Base-by-base conservation (phyloP, 2,329 filamentous ascomycete species). In the Colletotrichum costaricense region DNA sequence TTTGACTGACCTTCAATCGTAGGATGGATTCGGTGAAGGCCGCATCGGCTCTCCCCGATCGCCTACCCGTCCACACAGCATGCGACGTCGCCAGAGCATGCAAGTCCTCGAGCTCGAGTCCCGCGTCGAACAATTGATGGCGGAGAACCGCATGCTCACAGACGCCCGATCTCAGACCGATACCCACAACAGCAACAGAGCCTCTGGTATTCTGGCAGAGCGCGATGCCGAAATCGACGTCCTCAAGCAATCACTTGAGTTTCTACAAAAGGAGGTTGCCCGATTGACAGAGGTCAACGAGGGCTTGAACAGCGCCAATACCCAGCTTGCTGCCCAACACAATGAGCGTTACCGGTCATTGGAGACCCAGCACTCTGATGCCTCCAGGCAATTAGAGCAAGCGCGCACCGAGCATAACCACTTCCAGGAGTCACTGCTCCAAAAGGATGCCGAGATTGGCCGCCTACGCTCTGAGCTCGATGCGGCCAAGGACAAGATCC, bases 11-110 rank as follows among this genome's bases (percentile, higher is more conserved):
- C 57, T 66, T 76, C 75, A 64, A 77, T 75, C 60, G 49, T 55
- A 98, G 95, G 95, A 98, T 90, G 96, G 95, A 85, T 95, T 92
- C 87, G 96, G 96, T 85, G 95, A 97, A 86, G 94, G 94, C 84
- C 94, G 90, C 80, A 90, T 93, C 81, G 92, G 92, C 81, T 97
- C 95, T 81, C 95, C 96, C 80, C 92, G 93, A 79, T 98, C 97
- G 79, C 97, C 97, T 68, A 97, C 95, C 78, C 92, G 96, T 84
- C 95, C 97, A 78, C 95, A 95, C 80, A 98, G 95, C 87, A 94
- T 99, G 90, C 95, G 96, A 78, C 95, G 96, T 81, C 94, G 96
- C 81, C 97, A 98, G 84, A 98, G 96, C 88, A 96, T 98, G 92
- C 96, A 98, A 85, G 92, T 96, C 67, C 92, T 98, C 74, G 96